Evolutionary conservation across 148 eudicot species (phyloP).

Genomic region (Fagopyrum homotropicum): DNA sequence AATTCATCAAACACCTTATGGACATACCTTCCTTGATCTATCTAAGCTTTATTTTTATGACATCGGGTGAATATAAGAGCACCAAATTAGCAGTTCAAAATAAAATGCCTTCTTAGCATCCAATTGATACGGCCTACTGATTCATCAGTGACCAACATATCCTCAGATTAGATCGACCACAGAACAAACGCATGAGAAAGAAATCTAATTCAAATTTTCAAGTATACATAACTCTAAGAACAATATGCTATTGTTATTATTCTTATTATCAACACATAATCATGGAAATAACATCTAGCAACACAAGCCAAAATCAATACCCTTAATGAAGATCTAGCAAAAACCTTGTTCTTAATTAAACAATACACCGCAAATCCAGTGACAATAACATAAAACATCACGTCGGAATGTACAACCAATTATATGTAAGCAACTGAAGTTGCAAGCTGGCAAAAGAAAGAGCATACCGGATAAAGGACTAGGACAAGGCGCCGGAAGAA

Average conservation of each 20-base stretch:
- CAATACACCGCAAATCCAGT: constrained; percentile 6
- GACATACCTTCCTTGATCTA: no score
- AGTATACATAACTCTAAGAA: neutral
- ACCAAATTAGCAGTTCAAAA: no score
- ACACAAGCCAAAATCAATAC: neutral
- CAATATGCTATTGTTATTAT: neutral
- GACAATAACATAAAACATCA: neutral
- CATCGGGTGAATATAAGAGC: no score
- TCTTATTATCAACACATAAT: neutral
- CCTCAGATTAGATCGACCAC: neutral
- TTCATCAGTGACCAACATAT: neutral
- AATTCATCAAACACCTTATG: no score
- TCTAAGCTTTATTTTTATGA: no score
- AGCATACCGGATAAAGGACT: constrained; percentile 51
- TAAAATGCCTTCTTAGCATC: no score
- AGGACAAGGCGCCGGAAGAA: constrained; percentile 21
- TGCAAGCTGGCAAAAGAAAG: neutral
- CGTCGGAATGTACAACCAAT: neutral
- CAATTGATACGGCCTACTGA: neutral
- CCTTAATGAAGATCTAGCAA: neutral
- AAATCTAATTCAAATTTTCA: neutral
- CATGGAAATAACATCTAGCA: neutral
- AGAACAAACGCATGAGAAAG: neutral
- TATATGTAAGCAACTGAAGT: constrained; percentile 3
- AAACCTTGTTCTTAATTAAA: neutral